Evolutionary conservation across 129 eudicot species (phyloP), one percentile per base, ranked within the genome.

Genomic region (Logfia minima): DNA sequence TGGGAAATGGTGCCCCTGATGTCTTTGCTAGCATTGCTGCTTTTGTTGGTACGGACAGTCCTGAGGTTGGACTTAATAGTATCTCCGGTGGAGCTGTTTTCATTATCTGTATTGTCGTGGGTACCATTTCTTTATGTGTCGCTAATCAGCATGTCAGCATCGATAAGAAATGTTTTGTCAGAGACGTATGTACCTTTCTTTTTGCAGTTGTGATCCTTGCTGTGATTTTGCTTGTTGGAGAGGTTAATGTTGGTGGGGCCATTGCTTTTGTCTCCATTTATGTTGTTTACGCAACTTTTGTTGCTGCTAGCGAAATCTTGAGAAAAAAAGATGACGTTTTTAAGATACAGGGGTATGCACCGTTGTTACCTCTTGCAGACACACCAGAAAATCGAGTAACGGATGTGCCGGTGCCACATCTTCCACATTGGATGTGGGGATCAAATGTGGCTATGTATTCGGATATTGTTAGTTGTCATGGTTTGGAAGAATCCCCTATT

Each of bases 1-100:
- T 93, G 13, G 98, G 98, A 4, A 93, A 93, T 31, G 98, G 98
- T 8, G 97, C 97, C 14, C 91, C 97, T 14, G 98, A 90, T 71
- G 95, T 93, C 58, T 93, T 93, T 71, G 80, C 98, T 16, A 88
- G 98, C 45, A 84, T 93, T 21, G 98, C 97, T 13, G 90, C 98
- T 19, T 93, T 90, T 75, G 85, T 82, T n/a, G 91, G 95, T 56
- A 61, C 76, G 1, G 87, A 80, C 77, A 83, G 83, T 32, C 90
- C 91, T 17, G 96, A 82, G 19, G 97, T 93, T 6, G 98, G 98
- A 18, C 39, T 93, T 2, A 93, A 89, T 70, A 85, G 98, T 59
- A 89, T 93, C 14, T 75, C 90, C 35, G 98, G 98, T 31, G 98
- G 95, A 5, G 95, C 89, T 35, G 78, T 90, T 53, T 93, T 90